A percentile compares a stretch with the other conserved stretches of the same genome.
Conservation (phyloP, 176 grass and related monocot genomes). For the Cenchrus purpureus region DNA sequence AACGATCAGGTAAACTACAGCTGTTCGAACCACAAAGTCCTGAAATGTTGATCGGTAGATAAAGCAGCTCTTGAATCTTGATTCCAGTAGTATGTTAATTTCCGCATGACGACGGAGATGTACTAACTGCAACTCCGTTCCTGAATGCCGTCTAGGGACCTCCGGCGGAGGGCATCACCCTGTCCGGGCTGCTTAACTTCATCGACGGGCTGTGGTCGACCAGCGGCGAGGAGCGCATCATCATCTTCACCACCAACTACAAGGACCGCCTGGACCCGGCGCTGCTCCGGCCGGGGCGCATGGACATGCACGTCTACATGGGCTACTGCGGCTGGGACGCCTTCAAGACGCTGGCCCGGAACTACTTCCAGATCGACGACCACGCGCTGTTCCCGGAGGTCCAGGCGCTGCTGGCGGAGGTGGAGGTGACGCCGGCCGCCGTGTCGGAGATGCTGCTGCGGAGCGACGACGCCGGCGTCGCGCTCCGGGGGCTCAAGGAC, state of each 20-base stretch:
- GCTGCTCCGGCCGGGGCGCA: constrained; percentile 72
- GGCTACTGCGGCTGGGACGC: constrained; percentile 56
- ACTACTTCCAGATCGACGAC: constrained; percentile 47
- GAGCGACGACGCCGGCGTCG: constrained; percentile 23
- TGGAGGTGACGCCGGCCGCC: constrained; percentile 37
- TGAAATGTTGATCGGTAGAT: neutral
- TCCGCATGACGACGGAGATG: neutral
- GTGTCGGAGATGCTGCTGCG: constrained; percentile 50
- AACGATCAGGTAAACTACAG: neutral
- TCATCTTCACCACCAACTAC: constrained; percentile 91
- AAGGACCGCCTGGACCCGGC: constrained; percentile 77
- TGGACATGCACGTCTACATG: constrained; percentile 81
- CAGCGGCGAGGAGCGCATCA: constrained; percentile 72
- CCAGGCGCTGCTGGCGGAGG: neutral
- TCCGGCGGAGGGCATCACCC: neutral
- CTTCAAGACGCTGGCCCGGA: constrained; percentile 42
- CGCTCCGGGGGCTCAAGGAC: neutral
- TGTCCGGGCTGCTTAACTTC: constrained; percentile 45
- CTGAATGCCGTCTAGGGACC: neutral
- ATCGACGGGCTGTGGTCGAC: constrained; percentile 55
- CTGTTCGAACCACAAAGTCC: neutral
- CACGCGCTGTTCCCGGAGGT: constrained; percentile 45
- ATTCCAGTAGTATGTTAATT: neutral
- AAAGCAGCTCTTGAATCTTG: neutral
- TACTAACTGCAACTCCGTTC: neutral